Evolutionary conservation across 2,329 filamentous ascomycete species (phyloP).

Genomic region (Cryphonectria radicalis): DNA sequence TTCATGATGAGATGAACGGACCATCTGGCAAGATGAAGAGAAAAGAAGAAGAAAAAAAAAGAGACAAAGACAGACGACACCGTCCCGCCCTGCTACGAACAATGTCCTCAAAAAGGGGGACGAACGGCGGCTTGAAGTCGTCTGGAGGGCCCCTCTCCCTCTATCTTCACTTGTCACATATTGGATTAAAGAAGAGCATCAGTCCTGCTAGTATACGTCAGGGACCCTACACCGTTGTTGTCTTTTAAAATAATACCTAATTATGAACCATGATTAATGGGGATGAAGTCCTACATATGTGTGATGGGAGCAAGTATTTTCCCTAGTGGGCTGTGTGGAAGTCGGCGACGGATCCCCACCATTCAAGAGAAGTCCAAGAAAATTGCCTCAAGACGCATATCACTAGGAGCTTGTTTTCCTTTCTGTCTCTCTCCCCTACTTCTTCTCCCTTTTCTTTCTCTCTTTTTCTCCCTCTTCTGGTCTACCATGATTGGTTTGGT

Average conservation of each 20-base stretch:
- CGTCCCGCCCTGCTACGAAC: slow-evolving; percentile 4
- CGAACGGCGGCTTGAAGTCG: neutral
- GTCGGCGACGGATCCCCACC: neutral
- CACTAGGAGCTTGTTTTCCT: neutral
- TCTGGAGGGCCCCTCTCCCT: neutral
- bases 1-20: slow-evolving; percentile 20
- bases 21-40: slow-evolving; percentile 5
- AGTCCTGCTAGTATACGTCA: slow-evolving; percentile 15
- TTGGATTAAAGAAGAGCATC: slow-evolving; percentile 23
- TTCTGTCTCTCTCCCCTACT: neutral
- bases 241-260: slow-evolving; percentile 28
- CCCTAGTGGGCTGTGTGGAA: neutral
- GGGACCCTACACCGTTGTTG: slow-evolving; percentile 9
- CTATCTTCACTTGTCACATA: slow-evolving; percentile 27
- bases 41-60: slow-evolving; percentile 8
- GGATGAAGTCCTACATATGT: neutral
- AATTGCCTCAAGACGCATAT: neutral
- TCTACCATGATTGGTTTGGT: neutral
- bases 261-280: slow-evolving; percentile 13
- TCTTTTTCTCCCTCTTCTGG: neutral
- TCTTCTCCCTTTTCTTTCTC: neutral
- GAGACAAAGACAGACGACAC: neutral
- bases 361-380: neutral
- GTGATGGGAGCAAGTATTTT: neutral
- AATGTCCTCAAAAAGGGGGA: neutral